Conservation (phyloP, 2,329 filamentous ascomycete species). For the Teratosphaeria zuluensis region DNA sequence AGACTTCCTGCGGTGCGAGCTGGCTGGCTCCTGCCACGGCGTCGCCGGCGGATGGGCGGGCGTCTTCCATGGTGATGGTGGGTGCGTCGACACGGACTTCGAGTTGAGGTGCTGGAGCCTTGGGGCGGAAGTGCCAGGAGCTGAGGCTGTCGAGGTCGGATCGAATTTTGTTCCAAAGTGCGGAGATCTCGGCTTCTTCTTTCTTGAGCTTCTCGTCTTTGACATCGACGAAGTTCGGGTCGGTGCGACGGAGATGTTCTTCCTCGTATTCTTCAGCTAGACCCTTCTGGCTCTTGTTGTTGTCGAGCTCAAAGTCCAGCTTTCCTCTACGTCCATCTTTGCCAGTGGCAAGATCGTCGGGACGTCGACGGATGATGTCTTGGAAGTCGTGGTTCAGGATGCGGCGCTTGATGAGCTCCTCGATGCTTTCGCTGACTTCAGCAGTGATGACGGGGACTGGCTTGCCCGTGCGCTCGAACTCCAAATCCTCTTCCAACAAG, state of each 20-base stretch:
- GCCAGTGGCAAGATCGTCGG: slow-evolving; percentile 58
- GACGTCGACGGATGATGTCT: slow-evolving; percentile 73
- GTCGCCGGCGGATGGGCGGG: slow-evolving; percentile 71
- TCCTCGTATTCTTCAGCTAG: slow-evolving; percentile 92
- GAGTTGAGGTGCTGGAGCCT: slow-evolving; percentile 68
- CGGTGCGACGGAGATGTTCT: slow-evolving; percentile 68
- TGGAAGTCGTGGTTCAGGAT: slow-evolving; percentile 88
- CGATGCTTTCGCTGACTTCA: slow-evolving; percentile 82
- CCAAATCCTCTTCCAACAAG: slow-evolving; percentile 84
- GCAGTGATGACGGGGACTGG: slow-evolving; percentile 89
- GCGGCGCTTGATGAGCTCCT: slow-evolving; percentile 85
- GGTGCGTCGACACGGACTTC: slow-evolving; percentile 84
- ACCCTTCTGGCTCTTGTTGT: slow-evolving; percentile 76
- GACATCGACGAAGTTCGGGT: slow-evolving; percentile 72
- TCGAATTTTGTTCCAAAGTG: slow-evolving; percentile 72
- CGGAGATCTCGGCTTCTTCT: slow-evolving; percentile 66
- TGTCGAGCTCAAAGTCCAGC: slow-evolving; percentile 60
- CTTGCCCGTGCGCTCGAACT: slow-evolving; percentile 92
- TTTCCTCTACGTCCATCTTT: slow-evolving; percentile 57
- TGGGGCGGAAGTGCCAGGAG: slow-evolving; percentile 93
- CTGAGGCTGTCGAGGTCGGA: slow-evolving; percentile 77
- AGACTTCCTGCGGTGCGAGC: slow-evolving; percentile 90
- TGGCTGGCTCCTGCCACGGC: slow-evolving; percentile 60
- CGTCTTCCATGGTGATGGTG: slow-evolving; percentile 91
- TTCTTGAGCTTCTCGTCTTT: slow-evolving; percentile 72